Percentiles rank a stretch among this genome's conserved stretches.
These are phyloP conservation scores for Trichoderma guizhouense DNA, from an alignment of 2,329 filamentous ascomycete genomes.

Conservation along the genomic window DNA sequence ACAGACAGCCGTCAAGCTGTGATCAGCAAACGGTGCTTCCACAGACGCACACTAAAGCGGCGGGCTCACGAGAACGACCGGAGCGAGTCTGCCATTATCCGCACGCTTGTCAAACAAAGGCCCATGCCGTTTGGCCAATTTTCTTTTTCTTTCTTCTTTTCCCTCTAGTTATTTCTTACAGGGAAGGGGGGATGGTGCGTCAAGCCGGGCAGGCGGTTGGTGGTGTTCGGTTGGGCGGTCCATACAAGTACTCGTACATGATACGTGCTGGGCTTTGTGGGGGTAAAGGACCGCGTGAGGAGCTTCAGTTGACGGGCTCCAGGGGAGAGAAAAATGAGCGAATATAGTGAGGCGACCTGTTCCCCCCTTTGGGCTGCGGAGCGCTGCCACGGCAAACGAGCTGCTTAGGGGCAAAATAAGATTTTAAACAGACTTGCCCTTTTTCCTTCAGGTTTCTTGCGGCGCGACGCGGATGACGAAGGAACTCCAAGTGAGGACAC, in stretches of 20 bases:
- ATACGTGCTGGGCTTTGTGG: conserved; percentile 15
- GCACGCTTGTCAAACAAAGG: background rate
- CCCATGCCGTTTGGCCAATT: background rate
- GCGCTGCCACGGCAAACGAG: background rate
- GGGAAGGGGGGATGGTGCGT: background rate
- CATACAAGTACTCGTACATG: conserved; percentile 1
- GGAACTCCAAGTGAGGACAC: background rate
- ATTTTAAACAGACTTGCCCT: background rate
- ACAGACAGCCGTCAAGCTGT: conserved; percentile 2
- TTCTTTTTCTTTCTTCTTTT: background rate
- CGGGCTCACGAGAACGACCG: conserved; percentile 10
- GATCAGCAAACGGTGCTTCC: conserved; percentile 14
- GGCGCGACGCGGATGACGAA: background rate
- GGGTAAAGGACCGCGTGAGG: conserved; percentile 8
- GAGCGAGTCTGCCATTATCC: background rate
- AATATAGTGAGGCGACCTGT: conserved; percentile 2
- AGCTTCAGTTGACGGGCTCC: background rate
- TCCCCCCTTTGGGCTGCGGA: background rate
- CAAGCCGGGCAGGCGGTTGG: conserved; percentile 16
- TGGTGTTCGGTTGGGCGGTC: conserved; percentile 18
- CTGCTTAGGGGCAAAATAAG: background rate
- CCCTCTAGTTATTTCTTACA: background rate
- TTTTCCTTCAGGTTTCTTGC: background rate
- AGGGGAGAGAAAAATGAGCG: conserved; percentile 11
- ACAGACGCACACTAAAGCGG: conserved; percentile 10